A percentile compares a stretch with the other conserved stretches of the same genome.
Conservation (phyloP, 371 early-diverging fungal genomes). For the Scutellospora calospora region DNA sequence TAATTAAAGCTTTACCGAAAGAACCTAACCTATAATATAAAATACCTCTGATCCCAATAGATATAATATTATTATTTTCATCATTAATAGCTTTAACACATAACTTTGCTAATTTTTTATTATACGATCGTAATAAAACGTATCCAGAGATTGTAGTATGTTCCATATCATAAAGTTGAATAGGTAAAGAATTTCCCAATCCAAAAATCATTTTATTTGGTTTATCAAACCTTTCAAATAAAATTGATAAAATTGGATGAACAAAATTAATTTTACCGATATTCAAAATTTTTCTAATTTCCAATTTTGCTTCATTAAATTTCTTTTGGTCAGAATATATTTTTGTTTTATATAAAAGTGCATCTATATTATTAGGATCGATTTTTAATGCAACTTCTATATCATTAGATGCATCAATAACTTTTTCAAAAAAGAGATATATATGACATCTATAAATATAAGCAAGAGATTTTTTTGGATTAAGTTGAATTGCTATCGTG, state of each 20-base stretch:
- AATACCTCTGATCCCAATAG: constrained; percentile 8
- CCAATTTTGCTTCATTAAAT: not conserved
- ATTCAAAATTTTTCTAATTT: not conserved
- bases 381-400: constrained; percentile 3
- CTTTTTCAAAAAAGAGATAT: not conserved
- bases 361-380: not conserved
- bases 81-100: no score
- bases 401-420: constrained; percentile 12
- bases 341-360: constrained; percentile 6
- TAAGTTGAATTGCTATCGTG: not conserved
- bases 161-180: not conserved
- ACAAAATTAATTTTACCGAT: no score
- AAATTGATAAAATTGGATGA: no score
- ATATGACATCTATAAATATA: constrained; percentile 15
- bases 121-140: no score
- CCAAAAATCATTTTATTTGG: no score
- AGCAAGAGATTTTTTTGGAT: constrained; percentile 9
- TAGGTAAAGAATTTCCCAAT: no score
- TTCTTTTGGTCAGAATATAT: not conserved
- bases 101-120: no score
- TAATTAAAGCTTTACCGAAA: not conserved
- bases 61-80: no score
- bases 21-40: not conserved
- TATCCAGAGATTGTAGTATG: no score
- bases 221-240: no score